phyloP scores from a whole-genome alignment of 495 filamentous ascomycete genomes.

The Penicillium maclennaniae region DNA sequence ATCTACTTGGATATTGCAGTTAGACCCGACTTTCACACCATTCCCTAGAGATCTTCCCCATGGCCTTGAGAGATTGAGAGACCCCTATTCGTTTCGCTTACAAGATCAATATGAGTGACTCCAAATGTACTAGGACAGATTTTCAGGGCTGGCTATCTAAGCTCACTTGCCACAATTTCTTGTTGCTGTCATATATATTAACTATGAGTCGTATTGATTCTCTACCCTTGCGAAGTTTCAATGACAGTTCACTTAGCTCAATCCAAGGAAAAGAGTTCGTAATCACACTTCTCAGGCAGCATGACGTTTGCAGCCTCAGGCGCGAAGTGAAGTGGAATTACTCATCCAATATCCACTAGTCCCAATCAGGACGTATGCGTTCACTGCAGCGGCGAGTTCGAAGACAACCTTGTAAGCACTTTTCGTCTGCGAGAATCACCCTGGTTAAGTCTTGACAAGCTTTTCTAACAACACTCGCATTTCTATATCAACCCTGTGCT shows the following conservation, averaged over 20 bases:
- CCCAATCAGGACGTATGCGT: slow-evolving; percentile 10
- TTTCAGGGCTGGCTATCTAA: too few species aligned
- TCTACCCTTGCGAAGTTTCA: too few species aligned
- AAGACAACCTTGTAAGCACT: neutral
- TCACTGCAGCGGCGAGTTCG: neutral
- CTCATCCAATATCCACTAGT: slow-evolving; percentile 4
- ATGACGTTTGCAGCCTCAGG: neutral
- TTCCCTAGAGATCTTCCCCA: too few species aligned
- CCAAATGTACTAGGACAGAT: too few species aligned
- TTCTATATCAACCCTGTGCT: neutral
- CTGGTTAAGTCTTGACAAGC: neutral
- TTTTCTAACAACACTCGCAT: neutral
- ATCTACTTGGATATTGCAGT: neutral
- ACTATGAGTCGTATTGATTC: too few species aligned
- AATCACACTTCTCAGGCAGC: neutral
- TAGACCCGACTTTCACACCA: too few species aligned
- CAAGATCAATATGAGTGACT: too few species aligned
- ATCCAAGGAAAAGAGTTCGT: neutral
- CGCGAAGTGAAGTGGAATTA: slow-evolving; percentile 1
- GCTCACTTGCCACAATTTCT: too few species aligned
- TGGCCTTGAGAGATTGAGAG: too few species aligned
- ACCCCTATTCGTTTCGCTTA: too few species aligned
- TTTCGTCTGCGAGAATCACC: neutral
- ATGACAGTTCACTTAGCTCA: neutral
- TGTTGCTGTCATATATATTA: too few species aligned